Base-by-base conservation (phyloP, 2,329 filamentous ascomycete genomes). In the Nigrospora sphaerica region DNA sequence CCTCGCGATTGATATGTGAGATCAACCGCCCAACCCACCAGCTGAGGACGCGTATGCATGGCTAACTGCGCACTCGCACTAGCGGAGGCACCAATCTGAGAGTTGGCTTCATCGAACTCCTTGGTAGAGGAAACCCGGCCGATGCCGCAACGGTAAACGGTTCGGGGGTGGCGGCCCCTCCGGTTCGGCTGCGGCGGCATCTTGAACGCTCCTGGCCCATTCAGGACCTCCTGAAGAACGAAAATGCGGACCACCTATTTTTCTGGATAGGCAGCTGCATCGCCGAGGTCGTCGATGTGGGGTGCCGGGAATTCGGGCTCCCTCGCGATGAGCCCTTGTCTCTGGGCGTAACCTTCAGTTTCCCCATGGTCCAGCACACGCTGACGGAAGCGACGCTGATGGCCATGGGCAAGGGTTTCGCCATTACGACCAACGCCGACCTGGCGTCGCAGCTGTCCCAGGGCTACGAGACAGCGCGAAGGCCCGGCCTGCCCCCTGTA, bases 221-320 rank as follows among this genome's bases (percentile, higher is more conserved):
- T 55, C 77, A 77, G 41, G 80, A 89, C 37, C 78, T 84, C 46
- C 66, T 90, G 51, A 89, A 89, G 59, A 80, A 78, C 62, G 81
- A 89, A 54, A 83, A 90, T 52, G 80, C 85, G 1, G 81, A 88
- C 47, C 81, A 83, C 47, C 69, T 92, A 2, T 93, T 93, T 62
- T 67, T 75, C n/a, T 93, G 87, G 87, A 88, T 93, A 53, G 88
- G 87, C 23, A 72, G 78, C 55, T 86, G 84, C 57, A 88, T 93
- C 54, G 85, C 85, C 13, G 74, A 85, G 49, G 85, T 91, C 4
- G 81, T 92, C 14, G 69, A 68, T 32, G 75, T 82, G 50, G 81
- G 77, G 9, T 71, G 74, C 49, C 57, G 69, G 5, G 56, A 59
- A 13, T 67, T 74, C 48, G 57, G 62, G 33, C 62, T 80, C 38